Evolutionary conservation across 2,329 filamentous ascomycete species (phyloP).

Genomic region (Celoporthe dispersa): DNA sequence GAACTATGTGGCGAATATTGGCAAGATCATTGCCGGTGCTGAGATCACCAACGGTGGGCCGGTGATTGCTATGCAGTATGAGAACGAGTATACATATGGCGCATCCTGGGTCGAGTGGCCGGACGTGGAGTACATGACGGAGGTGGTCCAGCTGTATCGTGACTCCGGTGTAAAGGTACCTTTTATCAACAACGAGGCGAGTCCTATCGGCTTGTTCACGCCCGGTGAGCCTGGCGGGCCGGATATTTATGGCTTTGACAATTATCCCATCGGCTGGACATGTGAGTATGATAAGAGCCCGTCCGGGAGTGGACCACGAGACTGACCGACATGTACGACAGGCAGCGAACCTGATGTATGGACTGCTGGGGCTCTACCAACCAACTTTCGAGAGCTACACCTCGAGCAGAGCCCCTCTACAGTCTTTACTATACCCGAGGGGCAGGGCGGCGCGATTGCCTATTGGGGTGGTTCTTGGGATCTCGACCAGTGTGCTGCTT

Average conservation of each 20-base stretch:
- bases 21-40: slow-evolving; percentile 69
- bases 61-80: slow-evolving; percentile 77
- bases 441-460: slow-evolving; percentile 70
- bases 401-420: slow-evolving; percentile 65
- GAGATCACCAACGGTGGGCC: slow-evolving; percentile 86
- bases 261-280: slow-evolving; percentile 64
- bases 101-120: slow-evolving; percentile 59
- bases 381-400: slow-evolving; percentile 58
- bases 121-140: slow-evolving; percentile 70
- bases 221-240: slow-evolving; percentile 62
- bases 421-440: slow-evolving; percentile 66
- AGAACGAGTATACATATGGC: slow-evolving; percentile 75
- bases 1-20: slow-evolving; percentile 62
- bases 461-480: slow-evolving; percentile 71
- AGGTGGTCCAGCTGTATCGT: slow-evolving; percentile 70
- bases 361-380: slow-evolving; percentile 61
- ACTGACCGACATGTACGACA: slow-evolving; percentile 3
- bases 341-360: slow-evolving; percentile 54
- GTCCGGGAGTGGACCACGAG: slow-evolving; percentile 39
- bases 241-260: slow-evolving; percentile 70
- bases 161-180: slow-evolving; percentile 74
- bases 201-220: slow-evolving; percentile 62
- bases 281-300: slow-evolving; percentile 39
- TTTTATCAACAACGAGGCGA: slow-evolving; percentile 75
- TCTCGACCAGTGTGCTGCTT: slow-evolving; percentile 66